A percentile compares a stretch with the other conserved stretches of the same genome.
Evolutionary conservation across 345 rosid genomes (phyloP).

Genomic region (Hypericum androsaemum): DNA sequence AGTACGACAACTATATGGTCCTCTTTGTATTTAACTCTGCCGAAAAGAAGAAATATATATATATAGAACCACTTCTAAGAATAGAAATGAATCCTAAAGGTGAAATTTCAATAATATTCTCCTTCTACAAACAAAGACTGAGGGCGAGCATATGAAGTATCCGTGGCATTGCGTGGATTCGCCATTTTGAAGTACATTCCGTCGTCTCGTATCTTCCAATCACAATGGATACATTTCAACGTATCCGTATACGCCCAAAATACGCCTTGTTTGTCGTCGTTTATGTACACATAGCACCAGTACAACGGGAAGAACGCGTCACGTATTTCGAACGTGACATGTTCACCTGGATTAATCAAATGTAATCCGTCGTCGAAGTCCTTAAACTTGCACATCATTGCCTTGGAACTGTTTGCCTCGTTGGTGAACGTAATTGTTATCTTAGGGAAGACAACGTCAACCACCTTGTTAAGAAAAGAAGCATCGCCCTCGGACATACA

Average conservation of each 20-base stretch:
- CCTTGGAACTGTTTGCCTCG: not conserved
- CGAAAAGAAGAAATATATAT: no score
- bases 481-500: no score
- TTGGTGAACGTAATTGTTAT: not conserved
- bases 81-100: no score
- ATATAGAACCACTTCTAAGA: no score
- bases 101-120: not conserved
- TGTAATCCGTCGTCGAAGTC: not conserved
- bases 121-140: not conserved
- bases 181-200: not conserved
- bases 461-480: no score
- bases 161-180: not conserved
- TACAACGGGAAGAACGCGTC: not conserved
- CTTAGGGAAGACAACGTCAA: not conserved
- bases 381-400: not conserved
- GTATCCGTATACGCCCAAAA: conserved; percentile 2
- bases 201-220: not conserved
- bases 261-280: not conserved
- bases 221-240: not conserved
- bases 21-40: no score
- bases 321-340: not conserved
- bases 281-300: conserved; percentile 1
- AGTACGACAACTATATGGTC: no score
- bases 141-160: not conserved
- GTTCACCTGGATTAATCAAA: not conserved